Percentiles rank a stretch among this genome's conserved stretches.
Evolutionary conservation across 2,329 filamentous ascomycete species (phyloP).

Genomic region (Sarocladium oryzae): DNA sequence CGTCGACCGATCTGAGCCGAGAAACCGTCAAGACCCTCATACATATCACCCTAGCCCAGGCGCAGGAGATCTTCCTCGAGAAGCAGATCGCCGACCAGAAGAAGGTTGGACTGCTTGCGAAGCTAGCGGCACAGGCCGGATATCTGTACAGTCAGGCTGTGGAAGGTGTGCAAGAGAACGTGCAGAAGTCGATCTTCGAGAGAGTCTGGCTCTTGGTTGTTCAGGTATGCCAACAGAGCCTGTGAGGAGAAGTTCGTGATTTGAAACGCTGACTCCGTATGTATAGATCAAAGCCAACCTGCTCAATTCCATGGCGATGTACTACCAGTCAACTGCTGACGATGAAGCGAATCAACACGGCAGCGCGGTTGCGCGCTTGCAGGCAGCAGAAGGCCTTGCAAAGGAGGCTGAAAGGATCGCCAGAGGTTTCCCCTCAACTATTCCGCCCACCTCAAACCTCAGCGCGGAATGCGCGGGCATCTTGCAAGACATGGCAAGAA

Average conservation of each 20-base stretch:
- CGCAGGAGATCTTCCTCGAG: conserved; percentile 94
- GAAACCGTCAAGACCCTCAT: conserved; percentile 96
- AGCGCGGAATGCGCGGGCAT: conserved; percentile 68
- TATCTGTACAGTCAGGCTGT: conserved; percentile 82
- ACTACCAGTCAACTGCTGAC: conserved; percentile 87
- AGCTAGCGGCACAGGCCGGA: conserved; percentile 84
- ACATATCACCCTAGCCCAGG: conserved; percentile 86
- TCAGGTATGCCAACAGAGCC: conserved; percentile 48
- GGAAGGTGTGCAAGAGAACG: conserved; percentile 89
- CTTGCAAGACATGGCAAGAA: conserved; percentile 75
- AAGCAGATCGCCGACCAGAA: conserved; percentile 92
- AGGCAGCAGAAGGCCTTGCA: conserved; percentile 70
- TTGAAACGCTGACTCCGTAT: not conserved
- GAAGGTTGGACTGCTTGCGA: conserved; percentile 85
- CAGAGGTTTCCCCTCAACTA: conserved; percentile 71
- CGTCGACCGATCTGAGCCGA: conserved; percentile 88
- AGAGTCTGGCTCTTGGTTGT: conserved; percentile 84
- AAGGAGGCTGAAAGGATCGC: conserved; percentile 73
- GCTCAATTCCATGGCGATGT: conserved; percentile 81
- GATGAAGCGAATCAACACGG: conserved; percentile 85
- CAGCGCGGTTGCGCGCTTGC: conserved; percentile 73
- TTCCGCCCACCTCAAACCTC: conserved; percentile 77
- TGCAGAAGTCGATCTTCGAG: conserved; percentile 85
- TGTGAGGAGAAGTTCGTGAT: not conserved
- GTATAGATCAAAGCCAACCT: conserved; percentile 68